Conservation (phyloP, 352 stramenopile species). For the Pilasporangium apinafurcum region DNA sequence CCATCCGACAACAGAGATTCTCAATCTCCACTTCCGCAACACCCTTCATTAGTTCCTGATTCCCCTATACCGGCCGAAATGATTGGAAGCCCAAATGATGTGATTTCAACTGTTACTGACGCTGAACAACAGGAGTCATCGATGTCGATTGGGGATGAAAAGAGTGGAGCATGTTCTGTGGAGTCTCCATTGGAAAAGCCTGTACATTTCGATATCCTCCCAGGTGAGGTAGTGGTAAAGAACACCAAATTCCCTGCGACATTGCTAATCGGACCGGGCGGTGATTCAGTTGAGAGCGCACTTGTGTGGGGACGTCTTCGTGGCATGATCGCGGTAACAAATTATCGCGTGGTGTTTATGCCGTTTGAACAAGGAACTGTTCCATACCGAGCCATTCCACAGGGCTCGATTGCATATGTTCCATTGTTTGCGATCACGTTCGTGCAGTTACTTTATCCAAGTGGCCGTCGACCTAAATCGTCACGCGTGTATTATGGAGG, state of each 20-base stretch:
- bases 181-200: background rate
- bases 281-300: constrained; percentile 49
- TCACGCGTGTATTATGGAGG: constrained; percentile 44
- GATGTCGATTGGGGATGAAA: constrained; percentile 1
- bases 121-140: background rate
- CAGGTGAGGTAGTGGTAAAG: constrained; percentile 34
- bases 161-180: background rate
- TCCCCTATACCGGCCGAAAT: constrained; percentile 19
- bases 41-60: constrained; percentile 7
- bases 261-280: constrained; percentile 50
- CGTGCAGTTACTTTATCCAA: constrained; percentile 49
- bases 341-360: constrained; percentile 73
- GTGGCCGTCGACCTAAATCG: constrained; percentile 45
- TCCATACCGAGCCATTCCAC: constrained; percentile 22
- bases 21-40: constrained; percentile 11
- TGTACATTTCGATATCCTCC: constrained; percentile 11
- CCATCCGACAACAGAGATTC: too few relatives aligned
- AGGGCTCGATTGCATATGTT: constrained; percentile 53
- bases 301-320: constrained; percentile 60
- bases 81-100: background rate
- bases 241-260: constrained; percentile 43
- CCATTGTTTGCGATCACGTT: constrained; percentile 69
- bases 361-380: constrained; percentile 45
- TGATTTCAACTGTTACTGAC: background rate
- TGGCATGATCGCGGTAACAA: constrained; percentile 60